Evolutionary conservation across 768 basidiomycete species (phyloP), one percentile per base, ranked within the genome.

Genomic region (Boletus subparvulus): DNA sequence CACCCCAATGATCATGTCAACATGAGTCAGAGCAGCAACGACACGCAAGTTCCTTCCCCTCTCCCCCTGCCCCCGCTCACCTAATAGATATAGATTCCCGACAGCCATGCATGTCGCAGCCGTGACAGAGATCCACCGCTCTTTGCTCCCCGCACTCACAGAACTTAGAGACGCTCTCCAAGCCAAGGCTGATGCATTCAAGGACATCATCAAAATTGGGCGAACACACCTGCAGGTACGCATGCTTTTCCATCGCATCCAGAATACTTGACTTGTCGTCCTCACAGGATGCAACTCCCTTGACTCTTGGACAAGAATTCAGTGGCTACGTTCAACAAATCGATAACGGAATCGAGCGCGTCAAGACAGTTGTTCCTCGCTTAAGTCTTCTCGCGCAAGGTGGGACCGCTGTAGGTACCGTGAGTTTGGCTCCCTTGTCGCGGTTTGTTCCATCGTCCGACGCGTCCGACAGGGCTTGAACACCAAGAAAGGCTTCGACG

Each of bases 1-100:
- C 97, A 99, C 72, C 97, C 97, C 37, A 99, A 99, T 73, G 97
- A 99, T 70, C 97, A 99, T 75, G 95, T 98, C 66, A 99, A 99
- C 79, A 96, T 90, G 90, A 94, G 92, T 73, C 96, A 98, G 74
- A 96, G 93, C 62, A 95, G 93, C 69, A 99, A 99, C 68, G 97
- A 99, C 75, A 94, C 95, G 93, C 94, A 72, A 66, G 89, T 78
- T 9, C 17, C 30, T 19, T 24, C 33, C 11, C 53, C 5, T 7
- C 17, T 39, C 39, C 35, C 44, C 41, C 24, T 41, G 28, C 2
- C 17, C 14, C 26, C 5, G 6, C 50, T 59, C 45, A 55, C 42
- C 26, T 41, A 3, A 41, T 40, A 21, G 41, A 47, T 28, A 24
- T 65, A 97, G 94, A 30, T 99, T 98, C 83, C 97, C 97, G 9